A percentile compares a stretch with the other conserved stretches of the same genome.
phyloP scores from a whole-genome alignment of 169 alveolate genomes.

The Cryptosporidium parvum region DNA sequence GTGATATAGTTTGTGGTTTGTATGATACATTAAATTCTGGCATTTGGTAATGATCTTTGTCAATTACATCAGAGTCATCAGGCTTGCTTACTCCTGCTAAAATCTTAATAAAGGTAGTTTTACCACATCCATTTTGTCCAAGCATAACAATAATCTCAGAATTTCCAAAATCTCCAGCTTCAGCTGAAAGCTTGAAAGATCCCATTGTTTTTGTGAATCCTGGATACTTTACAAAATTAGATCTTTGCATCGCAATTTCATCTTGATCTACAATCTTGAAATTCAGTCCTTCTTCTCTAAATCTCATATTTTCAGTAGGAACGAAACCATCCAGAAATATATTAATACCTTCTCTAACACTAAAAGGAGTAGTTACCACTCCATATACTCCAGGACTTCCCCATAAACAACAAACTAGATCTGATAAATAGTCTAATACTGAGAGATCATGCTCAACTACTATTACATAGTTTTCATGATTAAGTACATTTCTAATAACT shows the following conservation, averaged over 20 bases:
- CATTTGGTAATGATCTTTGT: slow-evolving; percentile 77
- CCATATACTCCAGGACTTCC: slow-evolving; percentile 99
- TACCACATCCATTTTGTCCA: slow-evolving; percentile 99
- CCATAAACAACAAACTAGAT: slow-evolving; percentile 98
- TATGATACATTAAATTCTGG: slow-evolving; percentile 95
- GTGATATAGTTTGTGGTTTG: slow-evolving; percentile 98
- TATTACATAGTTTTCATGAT: slow-evolving; percentile 93
- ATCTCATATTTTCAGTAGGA: slow-evolving; percentile 99
- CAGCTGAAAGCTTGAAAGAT: slow-evolving; percentile 76
- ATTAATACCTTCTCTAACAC: slow-evolving; percentile 98
- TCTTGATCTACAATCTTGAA: slow-evolving; percentile 88
- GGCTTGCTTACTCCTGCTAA: slow-evolving; percentile 95
- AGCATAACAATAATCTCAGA: slow-evolving; percentile 97
- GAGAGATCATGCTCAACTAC: slow-evolving; percentile 99
- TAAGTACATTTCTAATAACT: slow-evolving; percentile 89
- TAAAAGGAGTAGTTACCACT: slow-evolving; percentile 99
- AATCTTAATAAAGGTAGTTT: slow-evolving; percentile 97
- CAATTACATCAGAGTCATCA: slow-evolving; percentile 88
- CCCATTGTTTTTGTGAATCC: slow-evolving; percentile 80
- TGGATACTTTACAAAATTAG: slow-evolving; percentile 83
- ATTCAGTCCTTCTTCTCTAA: slow-evolving; percentile 96
- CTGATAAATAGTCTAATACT: slow-evolving; percentile 98
- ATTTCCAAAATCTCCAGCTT: slow-evolving; percentile 93
- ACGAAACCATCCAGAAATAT: slow-evolving; percentile 98
- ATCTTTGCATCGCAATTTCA: slow-evolving; percentile 50